Evolutionary conservation across 2,329 filamentous ascomycete genomes (phyloP).

Genomic region (Dactylellina haptotyla): DNA sequence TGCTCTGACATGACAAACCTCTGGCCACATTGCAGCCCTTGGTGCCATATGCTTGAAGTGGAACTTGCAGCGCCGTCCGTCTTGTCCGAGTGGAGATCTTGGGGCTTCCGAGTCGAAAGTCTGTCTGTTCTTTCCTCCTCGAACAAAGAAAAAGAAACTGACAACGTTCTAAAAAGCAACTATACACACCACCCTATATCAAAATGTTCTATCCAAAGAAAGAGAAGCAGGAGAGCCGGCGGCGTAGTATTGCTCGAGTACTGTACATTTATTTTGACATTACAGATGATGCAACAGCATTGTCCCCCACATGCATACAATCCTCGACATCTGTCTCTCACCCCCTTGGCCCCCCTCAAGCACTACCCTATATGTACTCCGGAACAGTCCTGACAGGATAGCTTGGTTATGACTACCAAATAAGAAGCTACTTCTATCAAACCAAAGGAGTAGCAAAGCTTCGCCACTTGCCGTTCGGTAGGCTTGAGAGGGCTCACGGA

Average conservation of each 20-base stretch:
- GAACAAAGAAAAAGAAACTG: slow-evolving; percentile 28
- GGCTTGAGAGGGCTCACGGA: slow-evolving; percentile 48
- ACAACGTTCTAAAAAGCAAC: slow-evolving; percentile 47
- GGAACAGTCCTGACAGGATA: slow-evolving; percentile 52
- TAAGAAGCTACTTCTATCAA: slow-evolving; percentile 52
- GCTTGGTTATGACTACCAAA: slow-evolving; percentile 52
- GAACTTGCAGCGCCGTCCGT: slow-evolving; percentile 48
- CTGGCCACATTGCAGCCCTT: slow-evolving; percentile 53
- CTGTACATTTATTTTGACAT: slow-evolving; percentile 52
- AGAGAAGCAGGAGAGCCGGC: slow-evolving; percentile 32
- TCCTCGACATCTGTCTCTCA: slow-evolving; percentile 53
- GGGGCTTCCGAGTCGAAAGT: slow-evolving; percentile 48
- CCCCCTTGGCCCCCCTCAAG: slow-evolving; percentile 45
- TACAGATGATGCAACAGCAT: slow-evolving; percentile 54
- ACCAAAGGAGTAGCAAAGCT: slow-evolving; percentile 46
- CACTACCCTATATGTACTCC: slow-evolving; percentile 49
- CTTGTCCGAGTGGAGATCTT: slow-evolving; percentile 52
- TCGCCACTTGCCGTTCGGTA: slow-evolving; percentile 53
- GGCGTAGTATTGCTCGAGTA: slow-evolving; percentile 45
- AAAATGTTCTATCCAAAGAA: slow-evolving; percentile 48
- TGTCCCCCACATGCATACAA: slow-evolving; percentile 54
- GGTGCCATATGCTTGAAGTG: slow-evolving; percentile 51
- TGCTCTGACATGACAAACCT: slow-evolving; percentile 52
- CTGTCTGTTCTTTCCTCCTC: slow-evolving; percentile 33
- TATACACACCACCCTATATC: slow-evolving; percentile 52